Conservation (phyloP, 306 rosid genomes). For the Sicyos baderoa region DNA sequence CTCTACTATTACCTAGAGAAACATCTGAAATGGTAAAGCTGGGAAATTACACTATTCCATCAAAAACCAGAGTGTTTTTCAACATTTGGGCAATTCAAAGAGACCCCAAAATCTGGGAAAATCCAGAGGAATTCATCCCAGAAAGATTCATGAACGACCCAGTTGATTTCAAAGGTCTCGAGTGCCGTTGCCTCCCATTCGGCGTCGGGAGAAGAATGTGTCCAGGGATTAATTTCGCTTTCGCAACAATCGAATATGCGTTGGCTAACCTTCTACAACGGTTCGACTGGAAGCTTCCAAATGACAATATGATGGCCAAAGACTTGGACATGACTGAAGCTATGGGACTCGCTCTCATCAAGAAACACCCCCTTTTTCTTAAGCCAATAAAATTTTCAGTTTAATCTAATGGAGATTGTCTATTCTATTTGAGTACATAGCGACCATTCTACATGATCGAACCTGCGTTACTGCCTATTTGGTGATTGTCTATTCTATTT, state of each 20-base stretch:
- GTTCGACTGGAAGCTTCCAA: conserved; percentile 28
- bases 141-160: conserved; percentile 27
- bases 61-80: conserved; percentile 21
- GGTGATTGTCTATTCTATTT: no score
- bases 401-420: no score
- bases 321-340: conserved; percentile 29
- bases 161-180: conserved; percentile 28
- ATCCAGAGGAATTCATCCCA: conserved; percentile 31
- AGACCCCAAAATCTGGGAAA: conserved; percentile 27
- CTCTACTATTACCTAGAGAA: conserved; percentile 37
- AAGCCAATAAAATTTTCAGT: neutral
- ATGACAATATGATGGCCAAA: conserved; percentile 7
- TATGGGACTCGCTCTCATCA: neutral
- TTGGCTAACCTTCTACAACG: conserved; percentile 26
- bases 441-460: no score
- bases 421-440: no score
- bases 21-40: conserved; percentile 19
- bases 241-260: conserved; percentile 17
- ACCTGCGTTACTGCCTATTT: no score
- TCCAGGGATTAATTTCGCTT: conserved; percentile 26
- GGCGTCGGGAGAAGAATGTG: conserved; percentile 40
- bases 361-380: conserved; percentile 5
- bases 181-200: conserved; percentile 30
- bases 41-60: conserved; percentile 19
- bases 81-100: conserved; percentile 34